Conservation (phyloP, 2,329 filamentous ascomycete genomes). For the Diaporthe batatas region DNA sequence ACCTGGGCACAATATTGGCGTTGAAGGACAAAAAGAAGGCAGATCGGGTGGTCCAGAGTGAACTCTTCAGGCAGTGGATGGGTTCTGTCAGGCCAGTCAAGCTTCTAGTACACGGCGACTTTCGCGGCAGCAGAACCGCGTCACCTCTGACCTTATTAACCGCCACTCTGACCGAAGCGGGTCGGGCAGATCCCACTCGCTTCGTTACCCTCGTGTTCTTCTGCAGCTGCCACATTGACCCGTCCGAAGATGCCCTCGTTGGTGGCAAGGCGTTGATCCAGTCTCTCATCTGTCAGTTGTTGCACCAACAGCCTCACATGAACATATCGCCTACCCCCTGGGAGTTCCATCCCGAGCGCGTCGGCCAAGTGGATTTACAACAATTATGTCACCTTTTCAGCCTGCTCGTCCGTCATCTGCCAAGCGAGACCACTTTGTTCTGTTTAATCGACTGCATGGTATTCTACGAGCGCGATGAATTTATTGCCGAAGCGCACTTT, state of each 20-base stretch:
- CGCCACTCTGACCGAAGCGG: constrained; percentile 1
- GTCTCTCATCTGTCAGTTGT: background rate
- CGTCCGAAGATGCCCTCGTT: background rate
- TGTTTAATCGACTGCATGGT: constrained; percentile 29
- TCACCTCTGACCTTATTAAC: constrained; percentile 11
- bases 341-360: background rate
- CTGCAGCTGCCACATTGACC: background rate
- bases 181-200: background rate
- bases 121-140: background rate
- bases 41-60: background rate
- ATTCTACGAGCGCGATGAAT: constrained; percentile 26
- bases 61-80: constrained; percentile 1
- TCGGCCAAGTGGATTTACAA: background rate
- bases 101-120: constrained; percentile 23
- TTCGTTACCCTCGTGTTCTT: constrained; percentile 7
- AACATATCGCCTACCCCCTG: background rate
- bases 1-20: background rate
- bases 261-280: constrained; percentile 9
- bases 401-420: background rate
- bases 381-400: constrained; percentile 20
- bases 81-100: background rate
- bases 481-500: background rate
- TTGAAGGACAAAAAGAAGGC: background rate
- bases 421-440: background rate
- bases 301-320: background rate